A percentile compares a stretch with the other conserved stretches of the same genome.
Evolutionary conservation across 2,329 filamentous ascomycete species (phyloP).

Genomic region (Fusarium odoratissimum): DNA sequence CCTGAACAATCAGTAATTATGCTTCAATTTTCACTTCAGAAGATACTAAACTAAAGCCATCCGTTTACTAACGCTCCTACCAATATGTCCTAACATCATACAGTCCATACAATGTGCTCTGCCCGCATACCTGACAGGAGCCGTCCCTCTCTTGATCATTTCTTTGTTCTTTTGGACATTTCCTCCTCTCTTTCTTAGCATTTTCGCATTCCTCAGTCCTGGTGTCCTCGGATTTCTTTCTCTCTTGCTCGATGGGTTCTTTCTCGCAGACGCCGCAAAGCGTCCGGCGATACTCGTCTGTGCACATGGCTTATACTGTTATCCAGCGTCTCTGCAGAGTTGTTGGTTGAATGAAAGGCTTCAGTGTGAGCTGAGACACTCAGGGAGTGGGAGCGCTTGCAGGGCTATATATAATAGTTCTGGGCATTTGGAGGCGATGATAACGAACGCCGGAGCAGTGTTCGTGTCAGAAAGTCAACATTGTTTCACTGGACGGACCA

Average conservation of each 20-base stretch:
- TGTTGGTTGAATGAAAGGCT: background rate
- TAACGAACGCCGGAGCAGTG: too few species aligned
- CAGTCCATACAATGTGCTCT: background rate
- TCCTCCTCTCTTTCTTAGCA: background rate
- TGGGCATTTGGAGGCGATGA: too few species aligned
- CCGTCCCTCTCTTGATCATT: background rate
- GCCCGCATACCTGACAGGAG: background rate
- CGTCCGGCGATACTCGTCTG: background rate
- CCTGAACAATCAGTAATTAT: rapidly evolving
- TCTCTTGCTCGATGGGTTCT: rapidly evolving
- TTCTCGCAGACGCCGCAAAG: background rate
- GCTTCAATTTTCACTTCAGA: rapidly evolving
- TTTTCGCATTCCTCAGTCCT: background rate
- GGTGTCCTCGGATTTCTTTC: rapidly evolving
- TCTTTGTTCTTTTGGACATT: background rate
- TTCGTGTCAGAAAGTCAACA: too few species aligned
- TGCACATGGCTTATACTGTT: background rate
- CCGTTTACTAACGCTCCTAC: background rate
- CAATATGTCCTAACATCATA: background rate
- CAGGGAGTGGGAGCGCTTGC: rapidly evolving
- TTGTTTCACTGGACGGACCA: too few species aligned
- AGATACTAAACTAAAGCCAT: too few species aligned
- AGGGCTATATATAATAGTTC: background rate
- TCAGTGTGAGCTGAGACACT: rapidly evolving
- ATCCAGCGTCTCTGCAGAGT: rapidly evolving